Base-by-base conservation (phyloP, 1,284 basidiomycete species). In the Ustilago bromivora region DNA sequence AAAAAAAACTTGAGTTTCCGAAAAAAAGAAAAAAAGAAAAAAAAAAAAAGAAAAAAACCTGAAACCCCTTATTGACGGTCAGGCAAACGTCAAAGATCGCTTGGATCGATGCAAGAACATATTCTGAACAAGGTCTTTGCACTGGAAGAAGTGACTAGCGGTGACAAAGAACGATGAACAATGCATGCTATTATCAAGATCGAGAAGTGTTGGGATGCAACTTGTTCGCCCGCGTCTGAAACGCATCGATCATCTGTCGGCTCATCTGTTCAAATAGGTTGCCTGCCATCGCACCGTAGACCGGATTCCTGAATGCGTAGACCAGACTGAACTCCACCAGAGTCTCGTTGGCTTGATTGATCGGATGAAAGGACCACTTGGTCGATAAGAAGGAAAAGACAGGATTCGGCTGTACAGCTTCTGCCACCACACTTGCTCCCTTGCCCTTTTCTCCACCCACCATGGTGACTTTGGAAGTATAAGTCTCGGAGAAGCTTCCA, bases 241-340 rank as follows among this genome's bases (percentile, higher is more conserved):
- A 99, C 4, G 95, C 95, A 69, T 92, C 88, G 31, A 98, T 92
- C 94, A 97, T 98, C 87, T 92, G 89, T 72, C 90, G 90, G 9
- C 93, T 94, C 10, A 97, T 92, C 83, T 92, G 91, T 28, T 92
- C 92, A 83, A 98, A 94, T 81, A 97, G 94, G 12, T 91, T 89
- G 31, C 92, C 89, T 5, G 93, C 93, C 19, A 95, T 90, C 1
- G 91, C 90, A 1, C 93, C 92, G 84, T 98, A 92, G 41, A 96
- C 80, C 0, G 95, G 95, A 84, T 92, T 96, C 51, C 92, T 89
- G 83, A 98, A 98, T 31, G 92, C 91, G 85, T 94, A 99, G 1
- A 90, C 89, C 36, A 99, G 88, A 13, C 76, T 77, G 31, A 87
- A 84, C 36, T 83, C 47, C 53, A 82, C 79, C 49, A 66, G 13